Base-by-base conservation (phyloP, 495 filamentous ascomycete genomes). In the Podospora appendiculata region DNA sequence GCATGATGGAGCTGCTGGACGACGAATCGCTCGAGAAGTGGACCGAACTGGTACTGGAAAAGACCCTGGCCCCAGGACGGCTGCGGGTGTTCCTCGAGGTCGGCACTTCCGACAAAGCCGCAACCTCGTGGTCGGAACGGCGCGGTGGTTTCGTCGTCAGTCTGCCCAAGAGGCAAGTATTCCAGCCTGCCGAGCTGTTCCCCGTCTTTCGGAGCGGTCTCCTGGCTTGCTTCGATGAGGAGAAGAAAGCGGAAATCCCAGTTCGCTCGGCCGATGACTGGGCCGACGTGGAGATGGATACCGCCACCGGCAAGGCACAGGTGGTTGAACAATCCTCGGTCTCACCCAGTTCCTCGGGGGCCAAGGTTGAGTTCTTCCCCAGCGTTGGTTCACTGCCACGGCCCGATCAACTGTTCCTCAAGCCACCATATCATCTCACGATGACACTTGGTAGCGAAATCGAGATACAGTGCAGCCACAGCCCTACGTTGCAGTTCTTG, bases 341-440 rank as follows among this genome's bases (percentile, higher is more conserved):
- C 11, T 36, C 11, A 6, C 10, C 36, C 1, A 13, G 10, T 11
- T 3, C 36, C 13, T 13, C 10, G 36, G 10, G 10, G 10, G 36
- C 13, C 13, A 13, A 10, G 12, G 51, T 56, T 45, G 59, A 65
- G 18, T 51, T 59, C 45, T 53, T 75, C 13, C 71, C 71, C 3
- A 56, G 53, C 25, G 52, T 64, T 16, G 56, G 25, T 0, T 56
- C 58, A 0, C 54, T 74, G 1, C 63, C 67, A 8, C 48, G 65
- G 6, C 70, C 69, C 4, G 65, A 70, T 33, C 60, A 71, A 42
- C 53, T 73, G 7, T 59, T 73, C 33, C 57, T 65, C 9, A 58
- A 51, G 10, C 67, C 70, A 6, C 71, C 72, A 8, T 75, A 74
- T 41, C 58, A 73, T 45, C 66, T 75, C 17, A 56, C 52, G 10